Conservation (phyloP, 23 red algal species). For the Rhodosorus marinus region DNA sequence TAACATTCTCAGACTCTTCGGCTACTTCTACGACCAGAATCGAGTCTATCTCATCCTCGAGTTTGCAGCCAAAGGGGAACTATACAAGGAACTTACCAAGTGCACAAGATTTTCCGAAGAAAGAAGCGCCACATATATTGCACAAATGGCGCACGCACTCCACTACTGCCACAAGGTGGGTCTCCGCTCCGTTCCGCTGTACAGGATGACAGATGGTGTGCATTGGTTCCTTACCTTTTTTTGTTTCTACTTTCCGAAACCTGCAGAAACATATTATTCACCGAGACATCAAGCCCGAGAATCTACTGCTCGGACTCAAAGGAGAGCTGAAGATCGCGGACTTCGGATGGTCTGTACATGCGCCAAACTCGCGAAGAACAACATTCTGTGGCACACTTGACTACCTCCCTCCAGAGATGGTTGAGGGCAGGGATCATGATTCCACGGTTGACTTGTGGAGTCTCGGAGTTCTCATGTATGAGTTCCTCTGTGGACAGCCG, state of each 20-base stretch:
- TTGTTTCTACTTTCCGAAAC: no score
- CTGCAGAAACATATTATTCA: conserved; percentile 97
- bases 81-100: conserved; percentile 83
- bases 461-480: conserved; percentile 81
- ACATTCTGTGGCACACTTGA: conserved; percentile 94
- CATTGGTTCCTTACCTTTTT: neutral
- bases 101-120: conserved; percentile 45
- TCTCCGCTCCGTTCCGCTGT: conserved; percentile 22
- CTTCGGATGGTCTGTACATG: conserved; percentile 98
- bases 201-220: conserved; percentile 11
- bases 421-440: conserved; percentile 67
- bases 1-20: conserved; percentile 91
- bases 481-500: conserved; percentile 73
- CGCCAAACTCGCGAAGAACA: conserved; percentile 46
- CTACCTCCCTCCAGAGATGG: conserved; percentile 96
- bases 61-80: conserved; percentile 84
- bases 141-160: conserved; percentile 60
- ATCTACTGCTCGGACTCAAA: conserved; percentile 65
- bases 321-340: conserved; percentile 97
- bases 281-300: conserved; percentile 96
- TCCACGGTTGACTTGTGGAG: conserved; percentile 79
- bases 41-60: conserved; percentile 96
- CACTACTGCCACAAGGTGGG: conserved; percentile 66
- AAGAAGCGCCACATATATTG: conserved; percentile 61
- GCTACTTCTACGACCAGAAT: conserved; percentile 87